phyloP scores from a whole-genome alignment of 1,139 yeast species.

The Spathaspora sp. region DNA sequence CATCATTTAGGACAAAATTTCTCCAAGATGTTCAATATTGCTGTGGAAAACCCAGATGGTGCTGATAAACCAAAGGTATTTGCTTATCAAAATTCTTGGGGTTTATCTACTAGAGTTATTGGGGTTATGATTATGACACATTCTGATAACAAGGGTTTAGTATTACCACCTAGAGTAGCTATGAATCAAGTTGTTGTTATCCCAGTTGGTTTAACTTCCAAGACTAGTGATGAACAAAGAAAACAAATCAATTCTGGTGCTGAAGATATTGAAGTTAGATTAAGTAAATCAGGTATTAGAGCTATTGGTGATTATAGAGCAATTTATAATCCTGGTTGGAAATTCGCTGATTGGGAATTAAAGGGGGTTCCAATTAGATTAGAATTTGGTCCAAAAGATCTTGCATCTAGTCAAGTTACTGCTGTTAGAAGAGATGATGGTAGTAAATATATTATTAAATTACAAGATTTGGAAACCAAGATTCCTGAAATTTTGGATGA shows the following conservation, averaged over 20 bases:
- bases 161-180: slow-evolving; percentile 96
- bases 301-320: slow-evolving; percentile 86
- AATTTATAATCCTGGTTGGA: slow-evolving; percentile 98
- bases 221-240: slow-evolving; percentile 77
- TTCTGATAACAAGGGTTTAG: slow-evolving; percentile 97
- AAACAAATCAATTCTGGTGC: slow-evolving; percentile 70
- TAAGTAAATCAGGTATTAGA: slow-evolving; percentile 62
- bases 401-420: slow-evolving; percentile 73
- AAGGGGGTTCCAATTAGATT: slow-evolving; percentile 93
- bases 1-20: slow-evolving; percentile 98
- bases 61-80: slow-evolving; percentile 79
- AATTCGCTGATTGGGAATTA: slow-evolving; percentile 95
- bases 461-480: slow-evolving; percentile 63
- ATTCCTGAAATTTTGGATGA: slow-evolving; percentile 77
- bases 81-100: slow-evolving; percentile 99
- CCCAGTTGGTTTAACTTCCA: slow-evolving; percentile 92
- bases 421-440: slow-evolving; percentile 94
- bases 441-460: slow-evolving; percentile 63
- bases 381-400: slow-evolving; percentile 95
- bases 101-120: slow-evolving; percentile 94
- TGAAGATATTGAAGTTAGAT: slow-evolving; percentile 57
- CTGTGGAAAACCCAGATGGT: slow-evolving; percentile 93
- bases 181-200: slow-evolving; percentile 88
- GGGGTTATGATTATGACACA: slow-evolving; percentile 99
- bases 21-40: slow-evolving; percentile 95